These are phyloP conservation scores for Puccinia polysora DNA, from an alignment of 1,284 basidiomycete species.

Conservation along the genomic window DNA sequence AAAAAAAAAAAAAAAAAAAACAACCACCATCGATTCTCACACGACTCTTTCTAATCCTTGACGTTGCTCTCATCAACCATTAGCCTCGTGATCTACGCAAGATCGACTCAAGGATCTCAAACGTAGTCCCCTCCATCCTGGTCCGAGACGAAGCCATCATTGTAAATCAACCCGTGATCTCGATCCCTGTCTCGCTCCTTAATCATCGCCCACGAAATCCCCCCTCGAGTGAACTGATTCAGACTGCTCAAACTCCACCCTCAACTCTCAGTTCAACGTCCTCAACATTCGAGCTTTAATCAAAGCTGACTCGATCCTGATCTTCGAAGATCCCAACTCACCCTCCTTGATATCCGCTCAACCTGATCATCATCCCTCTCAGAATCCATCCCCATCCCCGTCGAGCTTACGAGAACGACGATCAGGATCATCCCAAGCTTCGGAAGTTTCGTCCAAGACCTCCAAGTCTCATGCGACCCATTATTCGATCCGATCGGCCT, in stretches of 20 bases:
- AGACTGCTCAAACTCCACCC: neutral
- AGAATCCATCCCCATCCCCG: neutral
- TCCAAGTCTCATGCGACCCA: neutral
- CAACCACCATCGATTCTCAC: too few species aligned
- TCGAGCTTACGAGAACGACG: too few species aligned
- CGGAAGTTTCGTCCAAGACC: neutral
- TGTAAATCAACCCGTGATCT: conserved; percentile 56
- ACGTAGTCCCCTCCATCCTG: conserved; percentile 89
- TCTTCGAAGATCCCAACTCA: conserved; percentile 85
- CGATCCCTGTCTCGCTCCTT: conserved; percentile 13
- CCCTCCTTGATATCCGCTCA: neutral
- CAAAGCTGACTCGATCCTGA: conserved; percentile 82
- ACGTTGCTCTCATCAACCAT: neutral
- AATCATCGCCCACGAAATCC: neutral
- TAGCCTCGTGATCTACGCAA: conserved; percentile 93
- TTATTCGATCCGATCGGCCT: conserved; percentile 21
- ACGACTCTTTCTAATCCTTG: conserved; percentile 43
- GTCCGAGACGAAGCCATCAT: conserved; percentile 80
- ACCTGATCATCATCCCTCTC: neutral
- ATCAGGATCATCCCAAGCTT: too few species aligned
- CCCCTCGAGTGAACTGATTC: neutral
- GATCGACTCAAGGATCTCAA: conserved; percentile 88
- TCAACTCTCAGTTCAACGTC: conserved; percentile 70
- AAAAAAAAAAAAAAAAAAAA: too few species aligned
- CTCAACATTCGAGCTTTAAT: conserved; percentile 89